Conservation (phyloP, 2,329 filamentous ascomycete genomes). For the Fusarium kyushuense region DNA sequence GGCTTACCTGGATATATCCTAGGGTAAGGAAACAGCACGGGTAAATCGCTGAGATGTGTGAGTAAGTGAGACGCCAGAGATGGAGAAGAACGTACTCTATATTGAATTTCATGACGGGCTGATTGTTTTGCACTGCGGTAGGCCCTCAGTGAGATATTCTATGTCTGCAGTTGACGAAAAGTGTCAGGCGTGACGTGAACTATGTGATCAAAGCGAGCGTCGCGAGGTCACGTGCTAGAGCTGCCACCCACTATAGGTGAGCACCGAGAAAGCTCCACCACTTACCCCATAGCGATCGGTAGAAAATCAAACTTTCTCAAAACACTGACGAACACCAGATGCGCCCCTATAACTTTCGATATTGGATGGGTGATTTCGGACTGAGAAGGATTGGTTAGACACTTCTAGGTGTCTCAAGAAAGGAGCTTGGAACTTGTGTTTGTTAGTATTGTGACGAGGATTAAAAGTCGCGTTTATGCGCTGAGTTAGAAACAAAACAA, state of each 20-base stretch:
- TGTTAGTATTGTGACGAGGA: neutral
- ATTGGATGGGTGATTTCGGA: neutral
- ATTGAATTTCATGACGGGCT: conserved; percentile 62
- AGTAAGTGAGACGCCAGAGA: conserved; percentile 23
- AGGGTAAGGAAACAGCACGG: conserved; percentile 69
- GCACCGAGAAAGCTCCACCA: conserved; percentile 8
- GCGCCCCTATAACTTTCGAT: neutral
- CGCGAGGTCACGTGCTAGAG: conserved; percentile 50
- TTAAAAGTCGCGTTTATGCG: neutral
- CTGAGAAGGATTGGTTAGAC: neutral
- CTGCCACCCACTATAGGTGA: conserved; percentile 33
- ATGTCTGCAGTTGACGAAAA: conserved; percentile 16
- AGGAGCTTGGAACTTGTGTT: neutral
- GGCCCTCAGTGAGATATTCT: conserved; percentile 30
- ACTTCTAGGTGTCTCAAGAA: neutral
- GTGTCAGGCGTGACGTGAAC: conserved; percentile 45
- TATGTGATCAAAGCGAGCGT: conserved; percentile 39
- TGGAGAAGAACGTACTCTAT: conserved; percentile 58
- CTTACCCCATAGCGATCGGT: neutral
- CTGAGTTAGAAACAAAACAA: neutral
- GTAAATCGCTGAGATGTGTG: conserved; percentile 61
- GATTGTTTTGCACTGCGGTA: conserved; percentile 26
- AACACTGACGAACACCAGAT: neutral
- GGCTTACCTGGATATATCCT: conserved; percentile 67
- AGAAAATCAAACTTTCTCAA: neutral